Percentiles rank a stretch among this genome's conserved stretches.
phyloP scores from a whole-genome alignment of 257 asterid genomes.

The Nicotiana paniculata region DNA sequence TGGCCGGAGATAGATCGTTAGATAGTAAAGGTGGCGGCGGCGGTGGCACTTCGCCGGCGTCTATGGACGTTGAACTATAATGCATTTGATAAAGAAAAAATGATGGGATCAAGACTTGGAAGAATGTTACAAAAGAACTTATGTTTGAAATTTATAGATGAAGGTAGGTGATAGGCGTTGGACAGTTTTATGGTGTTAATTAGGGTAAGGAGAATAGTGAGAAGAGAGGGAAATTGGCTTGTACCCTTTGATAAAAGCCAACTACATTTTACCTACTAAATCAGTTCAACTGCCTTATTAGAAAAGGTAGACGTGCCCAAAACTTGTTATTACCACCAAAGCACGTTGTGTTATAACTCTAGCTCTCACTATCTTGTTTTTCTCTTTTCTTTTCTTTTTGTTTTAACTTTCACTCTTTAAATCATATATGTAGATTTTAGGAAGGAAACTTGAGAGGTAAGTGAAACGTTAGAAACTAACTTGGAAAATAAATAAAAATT shows the following conservation, averaged over 20 bases:
- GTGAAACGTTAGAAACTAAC: background rate
- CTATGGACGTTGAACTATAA: slow-evolving; percentile 7
- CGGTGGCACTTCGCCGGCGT: slow-evolving; percentile 10
- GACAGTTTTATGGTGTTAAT: background rate
- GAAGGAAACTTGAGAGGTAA: background rate
- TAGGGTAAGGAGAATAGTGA: background rate
- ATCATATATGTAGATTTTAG: background rate
- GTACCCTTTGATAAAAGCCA: slow-evolving; percentile 21
- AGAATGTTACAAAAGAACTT: slow-evolving; percentile 16
- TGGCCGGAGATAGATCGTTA: background rate
- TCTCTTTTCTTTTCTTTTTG: background rate
- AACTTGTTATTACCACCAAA: background rate
- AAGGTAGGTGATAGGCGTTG: slow-evolving; percentile 31
- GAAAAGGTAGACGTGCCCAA: slow-evolving; percentile 21
- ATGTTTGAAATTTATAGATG: slow-evolving; percentile 9
- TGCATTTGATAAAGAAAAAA: background rate
- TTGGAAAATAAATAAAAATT: no score
- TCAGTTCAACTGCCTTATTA: slow-evolving; percentile 41
- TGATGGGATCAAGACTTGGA: background rate
- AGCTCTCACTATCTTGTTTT: background rate
- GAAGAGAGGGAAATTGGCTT: slow-evolving; percentile 8
- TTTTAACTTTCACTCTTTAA: background rate
- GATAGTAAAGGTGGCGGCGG: background rate
- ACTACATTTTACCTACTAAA: slow-evolving; percentile 33
- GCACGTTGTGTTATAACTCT: background rate